phyloP scores from a whole-genome alignment of 2,329 filamentous ascomycete genomes.

The Apiospora arundinis region DNA sequence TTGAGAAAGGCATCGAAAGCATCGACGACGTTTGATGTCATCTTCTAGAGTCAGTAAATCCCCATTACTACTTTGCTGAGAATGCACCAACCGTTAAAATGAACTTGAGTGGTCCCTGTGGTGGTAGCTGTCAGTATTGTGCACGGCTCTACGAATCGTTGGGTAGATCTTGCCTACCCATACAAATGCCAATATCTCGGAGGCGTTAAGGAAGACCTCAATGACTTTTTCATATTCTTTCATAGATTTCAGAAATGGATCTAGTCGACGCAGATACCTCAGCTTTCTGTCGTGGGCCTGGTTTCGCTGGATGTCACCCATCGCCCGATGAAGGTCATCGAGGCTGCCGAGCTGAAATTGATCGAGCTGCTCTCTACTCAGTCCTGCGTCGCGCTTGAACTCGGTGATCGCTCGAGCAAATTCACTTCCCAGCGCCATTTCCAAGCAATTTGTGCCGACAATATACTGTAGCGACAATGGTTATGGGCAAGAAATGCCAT shows the following conservation, averaged over 20 bases:
- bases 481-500: neutral
- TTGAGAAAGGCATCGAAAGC: slow-evolving; percentile 9
- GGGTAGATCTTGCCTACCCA: neutral
- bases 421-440: neutral
- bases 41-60: neutral
- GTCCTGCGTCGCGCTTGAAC: neutral
- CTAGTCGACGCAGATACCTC: neutral
- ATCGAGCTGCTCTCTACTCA: neutral
- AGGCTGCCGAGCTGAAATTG: neutral
- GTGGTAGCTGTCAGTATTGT: neutral
- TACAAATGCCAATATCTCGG: neutral
- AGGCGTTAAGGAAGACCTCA: neutral
- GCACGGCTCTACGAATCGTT: neutral
- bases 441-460: neutral
- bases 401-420: neutral
- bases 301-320: neutral
- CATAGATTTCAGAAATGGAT: neutral
- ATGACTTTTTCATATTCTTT: neutral
- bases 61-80: neutral
- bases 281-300: neutral
- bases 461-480: neutral
- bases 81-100: neutral
- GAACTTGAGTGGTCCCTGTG: neutral
- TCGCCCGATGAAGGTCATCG: neutral
- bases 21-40: neutral